phyloP scores from a whole-genome alignment of 306 rosid species.

The Cicer yamashitae region DNA sequence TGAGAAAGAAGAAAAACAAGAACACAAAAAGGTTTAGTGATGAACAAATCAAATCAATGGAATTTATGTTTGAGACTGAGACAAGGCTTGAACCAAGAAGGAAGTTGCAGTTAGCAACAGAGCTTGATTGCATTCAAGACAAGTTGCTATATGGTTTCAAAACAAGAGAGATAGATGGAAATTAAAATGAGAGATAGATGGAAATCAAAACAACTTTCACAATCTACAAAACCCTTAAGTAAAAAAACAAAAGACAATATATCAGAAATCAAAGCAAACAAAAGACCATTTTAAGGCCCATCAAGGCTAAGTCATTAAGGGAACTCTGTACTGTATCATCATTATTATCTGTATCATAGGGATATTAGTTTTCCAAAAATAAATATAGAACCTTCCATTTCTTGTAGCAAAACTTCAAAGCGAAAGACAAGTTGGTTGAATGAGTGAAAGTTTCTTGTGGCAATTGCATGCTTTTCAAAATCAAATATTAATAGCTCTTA shows the following conservation, averaged over 20 bases:
- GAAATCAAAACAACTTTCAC: conserved; percentile 79
- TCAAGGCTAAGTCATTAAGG: too few species aligned
- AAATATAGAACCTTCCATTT: too few species aligned
- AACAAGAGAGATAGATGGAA: conserved; percentile 81
- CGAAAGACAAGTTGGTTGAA: background rate
- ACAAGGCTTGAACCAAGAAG: conserved; percentile 80
- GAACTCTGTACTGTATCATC: too few species aligned
- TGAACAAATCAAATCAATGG: conserved; percentile 79
- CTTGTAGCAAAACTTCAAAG: too few species aligned
- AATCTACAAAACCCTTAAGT: too few species aligned
- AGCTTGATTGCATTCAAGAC: conserved; percentile 89
- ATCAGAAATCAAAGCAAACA: too few species aligned
- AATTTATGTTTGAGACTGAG: conserved; percentile 73
- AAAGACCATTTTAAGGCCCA: too few species aligned
- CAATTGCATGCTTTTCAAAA: background rate
- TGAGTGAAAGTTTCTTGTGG: background rate
- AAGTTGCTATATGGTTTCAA: conserved; percentile 97
- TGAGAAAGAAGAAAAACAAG: conserved; percentile 53
- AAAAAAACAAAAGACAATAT: too few species aligned
- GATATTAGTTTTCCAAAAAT: too few species aligned
- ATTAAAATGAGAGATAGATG: background rate
- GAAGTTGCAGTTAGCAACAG: conserved; percentile 77
- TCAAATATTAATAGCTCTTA: background rate
- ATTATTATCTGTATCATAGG: too few species aligned
- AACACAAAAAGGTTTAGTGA: conserved; percentile 83